Evolutionary conservation across 805 yeast genomes (phyloP), one percentile per base, ranked within the genome.

Genomic region (Kluyveromyces siamensis): DNA sequence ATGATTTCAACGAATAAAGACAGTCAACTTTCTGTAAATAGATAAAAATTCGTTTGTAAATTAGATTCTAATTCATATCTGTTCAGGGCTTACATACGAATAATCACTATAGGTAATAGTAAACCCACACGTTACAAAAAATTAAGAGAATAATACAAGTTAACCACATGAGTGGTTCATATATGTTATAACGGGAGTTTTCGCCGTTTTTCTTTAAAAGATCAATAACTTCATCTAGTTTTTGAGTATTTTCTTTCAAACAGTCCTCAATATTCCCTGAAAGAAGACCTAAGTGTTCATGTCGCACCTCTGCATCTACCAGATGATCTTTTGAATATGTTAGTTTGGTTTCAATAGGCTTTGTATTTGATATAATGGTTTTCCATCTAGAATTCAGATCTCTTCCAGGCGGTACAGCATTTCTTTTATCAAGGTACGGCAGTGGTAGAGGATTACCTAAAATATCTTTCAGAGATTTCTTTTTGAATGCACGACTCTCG

Each of bases 1-100:
- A 86, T 61, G 98, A 93, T 69, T 93, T 89, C 67, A 95, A 89
- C 60, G 76, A 74, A 41, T 77, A 57, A 63, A 36, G 36, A n/a
- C 18, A 41, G 8, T 37, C 40, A n/a, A 37, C 21, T 17, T 37
- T 35, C 33, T 27, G 19, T 41, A 41, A 27, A 41, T 41, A 21
- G 45, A 27, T n/a, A 27, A 27, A 18, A n/a, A 8, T 11, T 13
- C 36, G 19, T 38, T 37, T 30, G 39, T 19, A 17, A 18, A 39
- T 13, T 11, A n/a, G n/a, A 27, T 41, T 17, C 25, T 38, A 40
- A 18, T 39, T 21, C 19, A 37, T 13, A 10, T 45, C 11, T 25
- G 19, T 37, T 7, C 21, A 37, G 19, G n/a, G 19, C 38, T 30
- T 35, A 21, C 37, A 36, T 36, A 30, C 35, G 44, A 38, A 37